A percentile compares a stretch with the other conserved stretches of the same genome.
Evolutionary conservation across 2,329 filamentous ascomycete genomes (phyloP).

Genomic region (Paecilomyces dactylethromorphus): DNA sequence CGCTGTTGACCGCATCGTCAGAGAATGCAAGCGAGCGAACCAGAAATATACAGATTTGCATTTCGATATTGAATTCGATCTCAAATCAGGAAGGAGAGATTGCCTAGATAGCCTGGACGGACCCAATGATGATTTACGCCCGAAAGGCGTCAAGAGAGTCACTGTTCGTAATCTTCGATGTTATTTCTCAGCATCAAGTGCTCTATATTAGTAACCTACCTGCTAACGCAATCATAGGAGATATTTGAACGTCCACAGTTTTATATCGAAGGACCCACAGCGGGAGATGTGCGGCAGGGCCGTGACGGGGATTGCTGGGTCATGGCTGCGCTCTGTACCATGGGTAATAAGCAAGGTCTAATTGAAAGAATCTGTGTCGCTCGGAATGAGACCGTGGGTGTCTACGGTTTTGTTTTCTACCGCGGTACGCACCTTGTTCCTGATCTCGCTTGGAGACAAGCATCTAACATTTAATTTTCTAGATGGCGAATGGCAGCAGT

Average conservation of each 20-base stretch:
- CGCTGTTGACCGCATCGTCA: constrained; percentile 52
- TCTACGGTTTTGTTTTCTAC: constrained; percentile 81
- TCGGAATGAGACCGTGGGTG: constrained; percentile 64
- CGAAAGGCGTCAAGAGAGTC: constrained; percentile 70
- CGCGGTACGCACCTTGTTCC: constrained; percentile 40
- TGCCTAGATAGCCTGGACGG: constrained; percentile 45
- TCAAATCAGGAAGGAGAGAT: constrained; percentile 52
- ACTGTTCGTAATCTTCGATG: constrained; percentile 30
- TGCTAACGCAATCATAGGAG: constrained; percentile 45
- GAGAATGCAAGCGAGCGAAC: constrained; percentile 67
- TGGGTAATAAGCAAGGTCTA: constrained; percentile 65
- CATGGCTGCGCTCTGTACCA: constrained; percentile 69
- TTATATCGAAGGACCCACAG: constrained; percentile 68
- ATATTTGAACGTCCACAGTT: constrained; percentile 73
- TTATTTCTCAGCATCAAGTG: constrained; percentile 11
- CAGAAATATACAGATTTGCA: constrained; percentile 82
- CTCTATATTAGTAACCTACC: neutral
- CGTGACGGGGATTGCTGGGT: constrained; percentile 80
- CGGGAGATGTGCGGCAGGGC: constrained; percentile 73
- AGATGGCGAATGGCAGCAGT: constrained; percentile 88
- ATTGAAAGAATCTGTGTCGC: constrained; percentile 70
- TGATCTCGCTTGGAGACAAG: neutral
- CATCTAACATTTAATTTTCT: neutral
- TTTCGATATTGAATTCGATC: constrained; percentile 75
- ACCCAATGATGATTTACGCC: constrained; percentile 39